Conservation (phyloP, 768 basidiomycete genomes). For the Tricholoma terreum region DNA sequence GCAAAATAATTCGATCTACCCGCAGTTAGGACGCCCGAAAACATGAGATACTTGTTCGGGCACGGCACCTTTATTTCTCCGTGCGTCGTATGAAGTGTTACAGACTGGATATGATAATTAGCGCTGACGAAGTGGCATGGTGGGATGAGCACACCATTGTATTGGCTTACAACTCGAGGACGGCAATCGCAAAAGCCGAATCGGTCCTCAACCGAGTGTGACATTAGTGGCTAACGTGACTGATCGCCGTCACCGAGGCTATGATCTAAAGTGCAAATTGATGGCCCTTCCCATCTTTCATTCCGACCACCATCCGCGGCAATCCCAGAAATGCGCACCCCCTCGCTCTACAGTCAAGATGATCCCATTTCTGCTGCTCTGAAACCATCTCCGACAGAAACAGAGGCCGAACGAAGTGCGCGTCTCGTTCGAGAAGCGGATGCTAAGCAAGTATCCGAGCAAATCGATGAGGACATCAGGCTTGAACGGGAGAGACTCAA, state of each 20-base stretch:
- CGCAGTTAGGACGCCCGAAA: background rate
- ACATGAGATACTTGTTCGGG: background rate
- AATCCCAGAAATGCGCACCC: constrained; percentile 52
- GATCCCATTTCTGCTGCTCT: constrained; percentile 72
- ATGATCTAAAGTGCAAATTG: background rate
- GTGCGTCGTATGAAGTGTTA: constrained; percentile 90
- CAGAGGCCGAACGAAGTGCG: constrained; percentile 55
- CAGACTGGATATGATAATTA: constrained; percentile 56
- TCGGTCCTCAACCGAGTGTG: too few relatives aligned
- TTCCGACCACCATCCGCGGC: constrained; percentile 21
- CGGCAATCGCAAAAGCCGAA: too few relatives aligned
- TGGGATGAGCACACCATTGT: background rate
- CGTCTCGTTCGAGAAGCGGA: constrained; percentile 69
- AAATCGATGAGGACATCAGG: constrained; percentile 78
- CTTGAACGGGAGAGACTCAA: constrained; percentile 63
- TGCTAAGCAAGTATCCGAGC: constrained; percentile 72
- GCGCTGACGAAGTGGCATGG: background rate
- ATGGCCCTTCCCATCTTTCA: constrained; percentile 8
- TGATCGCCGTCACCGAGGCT: background rate
- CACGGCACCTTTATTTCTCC: constrained; percentile 87
- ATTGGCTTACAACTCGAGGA: constrained; percentile 10
- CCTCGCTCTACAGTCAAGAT: constrained; percentile 71
- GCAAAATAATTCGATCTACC: constrained; percentile 93
- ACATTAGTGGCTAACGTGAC: constrained; percentile 19
- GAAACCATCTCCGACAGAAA: constrained; percentile 63